Evolutionary conservation across 75 land plant species (phyloP).

Genomic region (Chamaecyparis obtusa): DNA sequence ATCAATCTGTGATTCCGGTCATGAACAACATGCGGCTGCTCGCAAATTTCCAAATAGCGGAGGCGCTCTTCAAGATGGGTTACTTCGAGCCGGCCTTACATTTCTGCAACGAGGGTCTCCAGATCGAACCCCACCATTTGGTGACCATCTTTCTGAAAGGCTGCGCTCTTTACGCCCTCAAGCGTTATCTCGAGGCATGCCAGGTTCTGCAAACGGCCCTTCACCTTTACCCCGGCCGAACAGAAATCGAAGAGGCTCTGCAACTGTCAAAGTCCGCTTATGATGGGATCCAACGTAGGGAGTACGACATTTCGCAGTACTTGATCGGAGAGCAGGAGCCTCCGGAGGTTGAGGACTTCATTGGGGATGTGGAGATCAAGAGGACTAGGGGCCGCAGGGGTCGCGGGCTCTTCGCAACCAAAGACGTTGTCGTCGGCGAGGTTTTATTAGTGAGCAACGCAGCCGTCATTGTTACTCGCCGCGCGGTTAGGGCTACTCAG

Average conservation of each 20-base stretch:
- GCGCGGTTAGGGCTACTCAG: background rate
- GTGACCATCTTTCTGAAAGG: background rate
- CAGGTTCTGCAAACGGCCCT: background rate
- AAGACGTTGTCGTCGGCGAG: slow-evolving; percentile 25
- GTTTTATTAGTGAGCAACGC: slow-evolving; percentile 32
- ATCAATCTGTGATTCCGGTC: too few relatives aligned
- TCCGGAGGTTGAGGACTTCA: slow-evolving; percentile 11
- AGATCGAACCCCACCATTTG: background rate
- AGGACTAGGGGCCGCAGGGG: slow-evolving; percentile 17
- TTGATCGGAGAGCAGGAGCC: background rate
- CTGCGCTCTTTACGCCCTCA: background rate
- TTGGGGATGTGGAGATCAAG: slow-evolving; percentile 23
- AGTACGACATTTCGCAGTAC: background rate
- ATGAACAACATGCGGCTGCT: too few relatives aligned
- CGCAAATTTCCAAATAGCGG: background rate
- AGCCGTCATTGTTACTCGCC: slow-evolving; percentile 13
- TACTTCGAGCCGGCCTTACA: background rate
- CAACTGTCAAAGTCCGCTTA: background rate
- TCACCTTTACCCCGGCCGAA: background rate
- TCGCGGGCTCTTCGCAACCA: slow-evolving; percentile 26
- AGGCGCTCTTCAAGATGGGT: background rate
- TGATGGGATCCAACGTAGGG: background rate
- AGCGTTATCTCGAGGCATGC: background rate
- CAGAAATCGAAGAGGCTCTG: background rate
- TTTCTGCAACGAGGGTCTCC: background rate